Base-by-base conservation (phyloP, 768 basidiomycete species). In the Leccinum olivaceopallidum region DNA sequence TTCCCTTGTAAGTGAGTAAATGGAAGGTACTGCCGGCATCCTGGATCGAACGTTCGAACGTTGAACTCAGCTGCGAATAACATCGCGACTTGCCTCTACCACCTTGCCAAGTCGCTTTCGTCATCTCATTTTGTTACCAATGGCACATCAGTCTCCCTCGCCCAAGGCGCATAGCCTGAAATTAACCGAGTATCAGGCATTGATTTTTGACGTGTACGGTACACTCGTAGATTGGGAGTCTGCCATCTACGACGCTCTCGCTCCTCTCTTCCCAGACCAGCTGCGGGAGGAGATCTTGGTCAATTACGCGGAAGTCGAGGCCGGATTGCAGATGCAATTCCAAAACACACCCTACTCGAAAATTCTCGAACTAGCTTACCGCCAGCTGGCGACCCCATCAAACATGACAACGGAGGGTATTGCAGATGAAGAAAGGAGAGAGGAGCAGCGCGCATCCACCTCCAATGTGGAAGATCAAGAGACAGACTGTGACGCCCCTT, bases 181-280 rank as follows among this genome's bases (percentile, higher is more conserved):
- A 52, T 63, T 71, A 37, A 68, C 63, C 14, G 42, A 62, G 3
- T 63, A 73, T 55, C 62, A 57, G 18, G 81, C 80, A 24, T 79
- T 92, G 48, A 76, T 90, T 53, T 89, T 90, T 68, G 90, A 93
- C 64, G 86, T 89, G 61, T 92, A 91, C 63, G 90, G 87, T 4
- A 92, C 90, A 1, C 82, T 92, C 54, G 75, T 84, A 49, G 86
- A 92, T 71, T 92, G 90, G 90, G 89, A 92, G 72, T 79, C 81
- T 6, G 86, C 87, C 16, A 80, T 92, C 55, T 82, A 81, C 72
- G 69, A 76, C 13, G 81, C 77, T 1, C 77, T 92, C 32, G 30
- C n/a, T n/a, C 24, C 59, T 13, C 24, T 66, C 39, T 73, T 67
- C 26, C 68, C 69, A 28, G 56, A 65, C 30, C 47, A 55, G 32